Base-by-base conservation (phyloP, 2,329 filamentous ascomycete genomes). In the Lecanosticta acicola region DNA sequence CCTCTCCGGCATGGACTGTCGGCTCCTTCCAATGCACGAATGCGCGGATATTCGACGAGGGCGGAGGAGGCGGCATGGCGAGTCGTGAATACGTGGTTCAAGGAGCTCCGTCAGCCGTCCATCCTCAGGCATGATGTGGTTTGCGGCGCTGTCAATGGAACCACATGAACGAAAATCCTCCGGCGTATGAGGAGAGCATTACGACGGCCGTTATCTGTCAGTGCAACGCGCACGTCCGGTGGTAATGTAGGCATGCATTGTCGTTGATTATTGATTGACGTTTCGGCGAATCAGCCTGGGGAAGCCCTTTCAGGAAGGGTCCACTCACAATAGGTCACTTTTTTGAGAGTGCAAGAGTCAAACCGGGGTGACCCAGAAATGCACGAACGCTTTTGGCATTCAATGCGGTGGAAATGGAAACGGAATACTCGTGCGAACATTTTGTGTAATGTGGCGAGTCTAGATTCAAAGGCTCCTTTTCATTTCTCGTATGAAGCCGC, bases 1-100 rank as follows among this genome's bases (percentile, higher is more conserved):
- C 85, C 74, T 98, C 93, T 68, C 93, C 93, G 46, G 93, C 87
- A 71, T 97, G 98, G 60, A 98, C 87, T 51, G 87, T 90, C 67
- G 91, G 83, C 65, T 94, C 87, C 67, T 88, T 85, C 86, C 91
- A 98, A 71, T 84, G 83, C 68, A 98, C 87, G 67, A 91, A 95
- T 69, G 96, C 91, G 68, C 90, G 86, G 66, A 98, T 88, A 73
- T 94, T 91, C 70, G 76, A 79, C 29, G 47, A 44, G 32, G 41
- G 40, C 16, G 50, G 45, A 29, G 43, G 32, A 34, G 50, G 50
- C 49, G 48, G 24, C 24, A 29, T 29, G 24, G 24, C 24, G 24
- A 7, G 24, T 29, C 24, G 24, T 29, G 7, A 29, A 29, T 29
- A 29, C 5, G 24, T 29, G 7, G 24, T 29, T 29, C 24, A 5